Percentiles rank a stretch among this genome's conserved stretches.
Evolutionary conservation across 2,329 filamentous ascomycete species (phyloP).

Genomic region (Aureobasidium sp.): DNA sequence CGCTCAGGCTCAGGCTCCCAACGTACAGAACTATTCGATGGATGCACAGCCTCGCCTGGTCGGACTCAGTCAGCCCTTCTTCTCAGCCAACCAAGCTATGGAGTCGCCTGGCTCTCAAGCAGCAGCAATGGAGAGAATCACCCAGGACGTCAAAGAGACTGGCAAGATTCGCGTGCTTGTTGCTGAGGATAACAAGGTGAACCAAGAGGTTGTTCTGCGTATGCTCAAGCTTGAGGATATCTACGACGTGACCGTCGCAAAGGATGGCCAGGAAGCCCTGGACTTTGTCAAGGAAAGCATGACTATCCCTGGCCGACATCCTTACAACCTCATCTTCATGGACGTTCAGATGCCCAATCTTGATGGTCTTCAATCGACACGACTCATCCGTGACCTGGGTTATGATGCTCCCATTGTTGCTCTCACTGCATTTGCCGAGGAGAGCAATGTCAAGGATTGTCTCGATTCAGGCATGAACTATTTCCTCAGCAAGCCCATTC

Average conservation of each 20-base stretch:
- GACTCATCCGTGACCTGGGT: slow-evolving; percentile 75
- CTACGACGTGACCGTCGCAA: slow-evolving; percentile 78
- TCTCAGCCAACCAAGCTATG: slow-evolving; percentile 43
- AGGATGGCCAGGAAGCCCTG: slow-evolving; percentile 64
- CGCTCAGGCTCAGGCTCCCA: slow-evolving; percentile 17
- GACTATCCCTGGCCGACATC: slow-evolving; percentile 24
- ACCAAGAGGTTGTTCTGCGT: slow-evolving; percentile 52
- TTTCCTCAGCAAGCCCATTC: slow-evolving; percentile 68
- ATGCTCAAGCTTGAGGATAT: slow-evolving; percentile 69
- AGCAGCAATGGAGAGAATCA: slow-evolving; percentile 56
- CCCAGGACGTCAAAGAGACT: slow-evolving; percentile 49
- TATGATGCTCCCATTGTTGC: slow-evolving; percentile 86
- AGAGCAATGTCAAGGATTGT: slow-evolving; percentile 58
- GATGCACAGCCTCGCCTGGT: slow-evolving; percentile 71
- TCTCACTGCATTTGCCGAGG: slow-evolving; percentile 81
- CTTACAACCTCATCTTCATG: slow-evolving; percentile 88
- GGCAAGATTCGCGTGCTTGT: slow-evolving; percentile 73
- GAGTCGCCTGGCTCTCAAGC: slow-evolving; percentile 53
- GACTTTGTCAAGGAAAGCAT: slow-evolving; percentile 78
- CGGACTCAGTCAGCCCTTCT: slow-evolving; percentile 76
- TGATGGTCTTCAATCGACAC: slow-evolving; percentile 78
- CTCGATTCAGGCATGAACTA: slow-evolving; percentile 89
- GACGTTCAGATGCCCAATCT: slow-evolving; percentile 90
- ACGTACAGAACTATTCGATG: slow-evolving; percentile 34
- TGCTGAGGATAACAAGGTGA: slow-evolving; percentile 67